Base-by-base conservation (phyloP, 2,329 filamentous ascomycete genomes). In the Balansia obtecta region DNA sequence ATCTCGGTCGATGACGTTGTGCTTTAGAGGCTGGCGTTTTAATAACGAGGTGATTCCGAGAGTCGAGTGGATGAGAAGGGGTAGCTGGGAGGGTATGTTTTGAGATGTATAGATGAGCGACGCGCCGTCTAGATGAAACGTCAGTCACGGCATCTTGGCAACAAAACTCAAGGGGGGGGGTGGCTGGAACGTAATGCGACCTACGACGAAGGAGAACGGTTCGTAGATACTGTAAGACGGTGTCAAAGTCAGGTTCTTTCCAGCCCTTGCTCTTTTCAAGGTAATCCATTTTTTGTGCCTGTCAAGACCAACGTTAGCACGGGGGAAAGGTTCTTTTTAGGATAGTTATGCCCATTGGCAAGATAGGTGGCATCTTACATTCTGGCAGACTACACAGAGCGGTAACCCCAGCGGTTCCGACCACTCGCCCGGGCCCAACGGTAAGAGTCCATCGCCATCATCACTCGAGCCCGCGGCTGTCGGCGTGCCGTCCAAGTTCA, bases 201-300 rank as follows among this genome's bases (percentile, higher is more conserved):
- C 67, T 69, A 90, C 89, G 80, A 72, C 90, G 91, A 55, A 98
- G 73, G 41, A 98, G 71, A 39, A 94, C 82, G 0, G 93, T 97
- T 57, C 93, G 81, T 61, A 98, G 71, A 64, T 90, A 95, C 63
- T 98, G 93, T 52, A 96, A 76, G 42, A 98, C 87, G 57, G 93
- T 90, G 65, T 98, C 93, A 61, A 98, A 98, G 59, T 95, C 86
- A 57, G 94, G 88, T 67, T 98, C 93, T 67, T 89, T 91, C 89
- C 91, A 98, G 13, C 85, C 82, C 52, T 90, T 83, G 47, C 88
- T 90, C 65, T 87, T 88, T 68, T 97, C 93, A 52, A 98, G 68
- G 39, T 81, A 79, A 62, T 97, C 90, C 65, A 97, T 95, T 65
- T 87, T 89, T 67, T 95, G 88, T 13, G 88, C 79, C 83, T 88